These are phyloP conservation scores for Zygnema circumcarinatum DNA, from an alignment of 139 green algal genomes.

Conservation along the genomic window DNA sequence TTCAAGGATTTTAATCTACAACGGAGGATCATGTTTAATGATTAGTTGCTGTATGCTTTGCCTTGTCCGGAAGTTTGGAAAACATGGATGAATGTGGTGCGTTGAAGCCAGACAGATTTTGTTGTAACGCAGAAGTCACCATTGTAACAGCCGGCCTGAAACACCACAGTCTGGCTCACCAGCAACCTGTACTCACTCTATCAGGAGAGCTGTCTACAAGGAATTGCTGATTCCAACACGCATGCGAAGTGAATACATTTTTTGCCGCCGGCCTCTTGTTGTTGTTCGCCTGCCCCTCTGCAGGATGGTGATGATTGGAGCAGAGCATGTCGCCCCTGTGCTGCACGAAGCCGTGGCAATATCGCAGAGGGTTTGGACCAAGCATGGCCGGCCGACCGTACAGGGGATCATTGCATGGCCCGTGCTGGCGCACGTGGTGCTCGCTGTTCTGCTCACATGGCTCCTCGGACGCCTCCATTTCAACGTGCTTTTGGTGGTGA, in stretches of 20 bases:
- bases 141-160: too few relatives aligned
- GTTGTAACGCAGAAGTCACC: too few relatives aligned
- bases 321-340: not conserved
- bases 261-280: too few relatives aligned
- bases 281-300: not conserved
- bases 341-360: not conserved
- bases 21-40: not conserved
- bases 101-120: too few relatives aligned
- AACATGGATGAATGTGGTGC: too few relatives aligned
- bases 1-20: not conserved
- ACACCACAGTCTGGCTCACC: too few relatives aligned
- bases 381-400: not conserved
- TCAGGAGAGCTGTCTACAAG: too few relatives aligned
- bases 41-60: not conserved
- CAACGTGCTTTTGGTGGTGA: constrained; percentile 5
- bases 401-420: constrained; percentile 5
- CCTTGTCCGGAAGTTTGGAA: too few relatives aligned
- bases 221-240: not conserved
- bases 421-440: not conserved
- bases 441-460: not conserved
- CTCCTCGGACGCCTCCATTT: constrained; percentile 4
- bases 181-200: too few relatives aligned
- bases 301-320: not conserved
- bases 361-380: not conserved
- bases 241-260: too few relatives aligned